A percentile compares a stretch with the other conserved stretches of the same genome.
Conservation (phyloP, 1,284 basidiomycete genomes). For the Uromyces viciae-fabae region DNA sequence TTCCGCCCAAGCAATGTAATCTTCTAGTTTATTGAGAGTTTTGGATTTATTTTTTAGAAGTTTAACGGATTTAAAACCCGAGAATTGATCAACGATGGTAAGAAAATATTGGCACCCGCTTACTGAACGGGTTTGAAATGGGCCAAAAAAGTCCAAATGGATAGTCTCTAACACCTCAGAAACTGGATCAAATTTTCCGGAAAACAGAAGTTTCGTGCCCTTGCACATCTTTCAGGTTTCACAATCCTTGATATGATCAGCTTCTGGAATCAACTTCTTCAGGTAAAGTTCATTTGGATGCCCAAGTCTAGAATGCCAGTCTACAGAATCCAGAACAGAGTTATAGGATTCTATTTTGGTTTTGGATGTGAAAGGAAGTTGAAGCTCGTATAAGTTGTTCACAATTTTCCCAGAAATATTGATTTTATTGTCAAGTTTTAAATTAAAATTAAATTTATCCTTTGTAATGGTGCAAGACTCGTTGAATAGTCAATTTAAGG, state of each 20-base stretch:
- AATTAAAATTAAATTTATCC: not conserved
- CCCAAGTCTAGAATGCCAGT: slow-evolving; percentile 1
- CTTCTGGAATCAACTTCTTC: not conserved
- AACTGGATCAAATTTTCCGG: not conserved
- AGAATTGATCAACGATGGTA: not conserved
- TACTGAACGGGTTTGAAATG: not conserved
- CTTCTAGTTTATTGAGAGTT: not conserved
- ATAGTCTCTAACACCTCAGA: not conserved
- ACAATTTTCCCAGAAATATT: not conserved
- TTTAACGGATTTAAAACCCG: not conserved
- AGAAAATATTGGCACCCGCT: not conserved
- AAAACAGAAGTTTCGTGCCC: not conserved
- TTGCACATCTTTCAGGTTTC: not conserved
- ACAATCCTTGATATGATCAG: not conserved
- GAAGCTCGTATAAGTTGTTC: not conserved
- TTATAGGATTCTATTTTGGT: not conserved
- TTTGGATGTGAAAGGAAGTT: not conserved
- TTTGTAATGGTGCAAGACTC: not conserved
- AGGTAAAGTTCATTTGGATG: not conserved
- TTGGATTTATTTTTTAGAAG: not conserved
- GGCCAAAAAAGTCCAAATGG: not conserved
- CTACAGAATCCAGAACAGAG: not conserved
- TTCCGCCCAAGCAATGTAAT: not conserved
- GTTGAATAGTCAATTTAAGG: not conserved
- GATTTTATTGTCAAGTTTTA: not conserved